Evolutionary conservation across 106 monocot genomes (phyloP), one percentile per base, ranked within the genome.

Genomic region (Dendrobium chrysotoxum): DNA sequence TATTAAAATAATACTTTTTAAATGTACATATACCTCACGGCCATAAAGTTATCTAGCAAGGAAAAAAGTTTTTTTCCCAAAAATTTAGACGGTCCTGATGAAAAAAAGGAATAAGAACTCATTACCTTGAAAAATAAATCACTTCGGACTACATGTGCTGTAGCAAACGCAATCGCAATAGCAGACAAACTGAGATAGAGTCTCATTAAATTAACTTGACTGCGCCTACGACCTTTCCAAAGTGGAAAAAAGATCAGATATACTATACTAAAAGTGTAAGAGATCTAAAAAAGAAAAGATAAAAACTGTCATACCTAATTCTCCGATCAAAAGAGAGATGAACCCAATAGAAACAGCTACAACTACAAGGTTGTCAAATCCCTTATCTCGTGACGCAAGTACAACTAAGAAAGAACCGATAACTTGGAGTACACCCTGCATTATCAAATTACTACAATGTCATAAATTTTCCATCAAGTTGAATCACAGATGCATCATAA

Each of bases 281-380:
- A 72, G 17, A 30, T 42, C 28, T 75, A 1, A 41, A 82, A 82
- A 68, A 77, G 0, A 20, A 7, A 17, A 16, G 4, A 79, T 42
- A 81, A 35, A 6, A 39, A 16, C 41, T 4, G 28, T 26, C 66
- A 7, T 74, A 95, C 92, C 95, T 81, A 92, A 41, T 85, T 95
- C 95, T 86, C 95, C 95, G 18, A 87, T 79, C 47, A 89, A 3
- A 50, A 92, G 76, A 77, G 95, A 90, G 39, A 95, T 26, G 31
- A 90, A 79, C 38, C 95, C 95, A 79, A 86, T 72, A 23, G 84
- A 65, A 76, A 81, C 28, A 20, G 87, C 85, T 40, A 86, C 13
- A 35, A 87, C 76, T 2, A 75, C 72, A 78, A 88, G 82, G 15
- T 66, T 84, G 41, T 85, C 68, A 61, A 84, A 17, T 11, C 81